These are phyloP conservation scores for Diaporthe citrichinensis DNA, from an alignment of 2,329 filamentous ascomycete genomes.

Conservation along the genomic window DNA sequence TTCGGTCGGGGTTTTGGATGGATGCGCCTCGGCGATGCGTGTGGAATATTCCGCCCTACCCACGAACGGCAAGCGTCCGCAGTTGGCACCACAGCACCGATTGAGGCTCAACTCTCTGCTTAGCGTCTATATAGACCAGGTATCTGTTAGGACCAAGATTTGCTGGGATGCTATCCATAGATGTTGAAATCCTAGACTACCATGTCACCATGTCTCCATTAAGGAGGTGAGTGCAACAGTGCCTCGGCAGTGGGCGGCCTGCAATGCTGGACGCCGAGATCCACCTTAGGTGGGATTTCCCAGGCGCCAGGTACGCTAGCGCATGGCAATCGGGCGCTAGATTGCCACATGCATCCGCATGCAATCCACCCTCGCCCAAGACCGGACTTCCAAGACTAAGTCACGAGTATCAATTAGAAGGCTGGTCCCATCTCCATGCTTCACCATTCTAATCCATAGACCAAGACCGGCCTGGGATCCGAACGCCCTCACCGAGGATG, in stretches of 20 bases:
- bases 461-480: background rate
- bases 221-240: background rate
- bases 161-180: background rate
- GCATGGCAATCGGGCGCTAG: constrained; percentile 25
- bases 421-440: background rate
- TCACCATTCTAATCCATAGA: background rate
- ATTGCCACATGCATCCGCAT: background rate
- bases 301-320: constrained; percentile 5
- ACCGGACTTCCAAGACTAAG: background rate
- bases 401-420: background rate
- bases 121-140: background rate
- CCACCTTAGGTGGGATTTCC: background rate
- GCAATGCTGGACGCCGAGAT: background rate
- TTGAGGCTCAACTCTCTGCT: background rate
- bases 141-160: background rate
- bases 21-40: background rate
- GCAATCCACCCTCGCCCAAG: background rate
- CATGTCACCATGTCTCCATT: background rate
- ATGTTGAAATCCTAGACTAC: background rate
- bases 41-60: constrained; percentile 9
- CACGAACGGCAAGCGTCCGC: constrained; percentile 12
- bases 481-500: constrained; percentile 3
- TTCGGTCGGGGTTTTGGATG: background rate
- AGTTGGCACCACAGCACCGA: background rate
- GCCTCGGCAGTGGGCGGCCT: no score